Percentiles rank a stretch among this genome's conserved stretches.
Conservation (phyloP, 2,329 filamentous ascomycete species). For the Cordyceps militaris region DNA sequence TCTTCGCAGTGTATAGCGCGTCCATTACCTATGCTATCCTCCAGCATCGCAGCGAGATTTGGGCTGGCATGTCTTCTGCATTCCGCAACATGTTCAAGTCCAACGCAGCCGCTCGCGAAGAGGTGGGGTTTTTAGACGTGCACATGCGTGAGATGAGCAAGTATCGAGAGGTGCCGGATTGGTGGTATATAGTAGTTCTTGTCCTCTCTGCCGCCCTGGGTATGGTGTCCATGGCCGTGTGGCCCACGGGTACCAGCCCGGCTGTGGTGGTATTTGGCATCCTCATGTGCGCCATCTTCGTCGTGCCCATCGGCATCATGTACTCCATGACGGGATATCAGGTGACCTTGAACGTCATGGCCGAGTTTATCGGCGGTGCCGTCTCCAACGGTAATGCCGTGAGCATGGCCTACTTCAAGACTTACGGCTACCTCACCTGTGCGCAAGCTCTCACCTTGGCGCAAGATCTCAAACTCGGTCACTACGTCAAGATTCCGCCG, state of each 20-base stretch:
- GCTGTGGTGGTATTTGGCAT: conserved; percentile 38
- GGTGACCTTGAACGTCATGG: conserved; percentile 37
- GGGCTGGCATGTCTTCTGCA: conserved; percentile 28
- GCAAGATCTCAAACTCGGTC: conserved; percentile 34
- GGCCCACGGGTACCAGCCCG: conserved; percentile 35
- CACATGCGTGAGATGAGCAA: conserved; percentile 41
- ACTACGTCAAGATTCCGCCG: conserved; percentile 35
- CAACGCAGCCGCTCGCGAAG: conserved; percentile 20
- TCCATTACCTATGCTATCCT: conserved; percentile 33
- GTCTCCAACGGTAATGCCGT: conserved; percentile 36
- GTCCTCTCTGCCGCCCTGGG: conserved; percentile 27
- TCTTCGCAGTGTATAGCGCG: conserved; percentile 35
- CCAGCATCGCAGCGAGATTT: conserved; percentile 33
- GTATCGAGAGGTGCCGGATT: conserved; percentile 41
- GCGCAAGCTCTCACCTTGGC: conserved; percentile 30
- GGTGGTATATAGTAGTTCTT: conserved; percentile 36
- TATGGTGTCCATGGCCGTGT: conserved; percentile 29
- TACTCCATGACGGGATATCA: conserved; percentile 35
- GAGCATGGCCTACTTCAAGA: conserved; percentile 43
- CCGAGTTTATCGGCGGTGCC: conserved; percentile 41
- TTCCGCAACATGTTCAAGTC: conserved; percentile 21
- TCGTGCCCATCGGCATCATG: conserved; percentile 39
- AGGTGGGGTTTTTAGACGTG: conserved; percentile 26
- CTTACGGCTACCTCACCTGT: conserved; percentile 29
- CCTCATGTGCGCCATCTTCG: conserved; percentile 33